Evolutionary conservation across 78 protist species (phyloP), one percentile per base, ranked within the genome.

Genomic region (Diacronema lutheri): DNA sequence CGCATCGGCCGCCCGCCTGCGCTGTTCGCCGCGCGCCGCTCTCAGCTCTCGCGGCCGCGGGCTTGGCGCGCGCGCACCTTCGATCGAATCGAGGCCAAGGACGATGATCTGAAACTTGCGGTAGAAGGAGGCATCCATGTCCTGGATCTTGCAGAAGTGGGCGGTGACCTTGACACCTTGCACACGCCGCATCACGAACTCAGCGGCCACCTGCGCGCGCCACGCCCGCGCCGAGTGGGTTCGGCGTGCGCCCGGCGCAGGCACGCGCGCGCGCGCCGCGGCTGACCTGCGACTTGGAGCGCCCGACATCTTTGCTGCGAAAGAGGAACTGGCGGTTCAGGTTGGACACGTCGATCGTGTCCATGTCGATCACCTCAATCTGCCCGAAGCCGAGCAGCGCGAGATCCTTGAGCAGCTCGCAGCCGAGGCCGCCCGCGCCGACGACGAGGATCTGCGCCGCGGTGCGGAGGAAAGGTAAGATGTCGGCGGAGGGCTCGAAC

Each of bases 401-500:
- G 11, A 97, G 93, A 58, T 95, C 94, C 87, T 97, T 96, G 57
- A 97, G 91, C 12, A 97, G 81, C 72, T 97, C 99, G 88, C 99
- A 97, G 40, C 99, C 99, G 31, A 97, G 91, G 35, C 99, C 99
- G 56, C 99, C 99, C 0, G 99, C 99, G 37, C 99, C 99, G 41
- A 97, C 76, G n/a, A 97, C 96, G 7, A 96, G 86, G 2, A 96
- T 50, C 5, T 41, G 40, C 68, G 62, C 50, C 33, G 6, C 0
- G 31, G 11, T 21, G 10, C 37, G 83, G 12, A 77, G 33, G 50
- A 57, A 77, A 40, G 50, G 16, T 19, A 55, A 33, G 46, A 77
- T 16, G 25, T 55, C 55, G 26, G 65, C 55, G 78, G 26, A n/a
- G 41, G 66, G 57, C 35, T 38, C 72, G 31, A 38, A 55, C 21